Conservation (phyloP, 164 flowering plant species). For the Berberis vulgaris region DNA sequence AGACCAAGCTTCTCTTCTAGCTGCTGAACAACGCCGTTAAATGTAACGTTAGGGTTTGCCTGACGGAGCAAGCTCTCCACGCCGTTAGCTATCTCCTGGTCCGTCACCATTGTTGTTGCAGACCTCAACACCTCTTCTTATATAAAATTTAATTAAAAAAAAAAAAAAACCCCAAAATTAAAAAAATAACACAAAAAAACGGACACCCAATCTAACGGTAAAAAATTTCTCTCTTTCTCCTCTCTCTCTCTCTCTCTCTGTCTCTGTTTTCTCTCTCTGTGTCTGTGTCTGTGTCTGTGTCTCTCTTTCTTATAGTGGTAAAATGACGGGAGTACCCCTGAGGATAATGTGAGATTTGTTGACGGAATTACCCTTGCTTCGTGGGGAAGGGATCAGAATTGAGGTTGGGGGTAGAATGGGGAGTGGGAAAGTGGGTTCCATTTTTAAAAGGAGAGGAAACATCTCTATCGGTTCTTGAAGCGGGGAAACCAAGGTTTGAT, state of each 20-base stretch:
- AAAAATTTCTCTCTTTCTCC: not conserved
- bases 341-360: too few species aligned
- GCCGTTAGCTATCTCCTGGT: slow-evolving; percentile 61
- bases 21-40: slow-evolving; percentile 47
- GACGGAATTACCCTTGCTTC: too few species aligned
- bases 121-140: not conserved
- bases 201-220: too few species aligned
- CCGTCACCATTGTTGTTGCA: slow-evolving; percentile 39
- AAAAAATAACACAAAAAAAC: too few species aligned
- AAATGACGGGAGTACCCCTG: not conserved
- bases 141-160: too few species aligned
- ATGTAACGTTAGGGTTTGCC: slow-evolving; percentile 32
- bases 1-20: slow-evolving; percentile 56
- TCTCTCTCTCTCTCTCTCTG: not conserved
- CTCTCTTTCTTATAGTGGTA: not conserved
- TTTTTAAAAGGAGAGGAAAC: too few species aligned
- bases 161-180: too few species aligned
- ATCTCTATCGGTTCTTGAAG: too few species aligned
- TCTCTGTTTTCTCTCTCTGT: not conserved
- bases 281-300: not conserved
- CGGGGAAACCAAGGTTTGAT: too few species aligned
- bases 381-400: too few species aligned
- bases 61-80: slow-evolving; percentile 53
- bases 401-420: too few species aligned
- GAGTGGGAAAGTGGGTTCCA: too few species aligned